Base-by-base conservation (phyloP, 2,329 filamentous ascomycete species). In the Claviceps humidiphila region DNA sequence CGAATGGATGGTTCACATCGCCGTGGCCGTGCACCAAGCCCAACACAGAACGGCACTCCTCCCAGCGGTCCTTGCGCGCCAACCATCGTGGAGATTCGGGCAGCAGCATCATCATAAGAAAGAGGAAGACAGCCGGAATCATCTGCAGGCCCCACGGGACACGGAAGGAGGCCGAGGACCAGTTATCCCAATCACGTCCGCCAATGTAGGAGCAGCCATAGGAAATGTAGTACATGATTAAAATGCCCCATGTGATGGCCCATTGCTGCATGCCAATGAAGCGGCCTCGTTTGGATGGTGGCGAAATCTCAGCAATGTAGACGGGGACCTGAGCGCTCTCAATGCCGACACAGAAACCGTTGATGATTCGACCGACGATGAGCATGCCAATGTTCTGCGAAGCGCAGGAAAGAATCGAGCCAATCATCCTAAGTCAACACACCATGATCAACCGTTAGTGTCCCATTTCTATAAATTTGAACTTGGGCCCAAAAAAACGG, bases 231-330 rank as follows among this genome's bases (percentile, higher is more conserved):
- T 84, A 85, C 80, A 84, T 84, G 68, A 83, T 81, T 57, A 84
- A 63, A 58, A 84, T 84, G 54, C 66, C 66, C 65, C 66, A 85
- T 52, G 84, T 86, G 57, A 89, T 88, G 48, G 84, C 82, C 72
- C 83, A 84, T 64, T 89, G 85, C 65, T 89, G 84, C 51, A 80
- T 76, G 52, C 82, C 81, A 30, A 89, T 83, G 47, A 89, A 83
- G 65, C 37, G 76, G 30, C 83, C 83, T 55, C 83, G 78, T 51
- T 67, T 65, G 3, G 76, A 75, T 43, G 77, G 77, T 9, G 61
- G 58, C 4, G 60, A 82, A 71, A 85, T 74, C 61, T 87, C 84
- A 43, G 81, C 77, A 49, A 86, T 78, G 66, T 86, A 87, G 52
- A 86, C 82, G 4, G 82, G 82, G 6, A 85, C 82, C 60, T 85